A percentile compares a stretch with the other conserved stretches of the same genome.
phyloP scores from a whole-genome alignment of 257 asterid species.

The Przewalskia tangutica region DNA sequence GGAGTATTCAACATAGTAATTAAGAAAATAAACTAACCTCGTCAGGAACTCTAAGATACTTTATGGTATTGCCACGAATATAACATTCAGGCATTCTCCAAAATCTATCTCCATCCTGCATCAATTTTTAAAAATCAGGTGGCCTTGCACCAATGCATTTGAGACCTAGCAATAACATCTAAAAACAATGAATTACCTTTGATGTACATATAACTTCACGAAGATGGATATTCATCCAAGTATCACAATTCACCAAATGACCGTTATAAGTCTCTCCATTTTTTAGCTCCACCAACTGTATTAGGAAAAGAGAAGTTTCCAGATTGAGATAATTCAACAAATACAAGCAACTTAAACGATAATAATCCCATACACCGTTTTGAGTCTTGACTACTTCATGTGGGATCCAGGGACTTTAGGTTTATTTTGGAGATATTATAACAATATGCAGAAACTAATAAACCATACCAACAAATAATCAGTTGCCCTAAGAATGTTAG shows the following conservation, averaged over 20 bases:
- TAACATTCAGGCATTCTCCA: slow-evolving; percentile 99
- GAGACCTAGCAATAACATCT: background rate
- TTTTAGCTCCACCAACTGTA: slow-evolving; percentile 87
- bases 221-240: slow-evolving; percentile 99
- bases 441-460: background rate
- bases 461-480: too few relatives aligned
- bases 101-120: slow-evolving; percentile 95
- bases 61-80: slow-evolving; percentile 41
- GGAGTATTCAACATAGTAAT: background rate
- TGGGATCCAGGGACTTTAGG: background rate
- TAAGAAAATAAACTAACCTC: slow-evolving; percentile 43
- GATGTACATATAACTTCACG: slow-evolving; percentile 98
- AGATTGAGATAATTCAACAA: too few relatives aligned
- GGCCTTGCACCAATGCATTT: background rate
- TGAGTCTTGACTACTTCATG: background rate
- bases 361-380: background rate
- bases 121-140: background rate
- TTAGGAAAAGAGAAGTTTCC: background rate
- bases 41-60: slow-evolving; percentile 88
- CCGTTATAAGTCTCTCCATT: slow-evolving; percentile 97
- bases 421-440: background rate
- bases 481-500: background rate
- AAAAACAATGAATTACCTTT: slow-evolving; percentile 37
- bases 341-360: background rate
- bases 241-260: slow-evolving; percentile 89